A percentile compares a stretch with the other conserved stretches of the same genome.
phyloP scores from a whole-genome alignment of 495 filamentous ascomycete species.

The Alectoria sarmentosa region DNA sequence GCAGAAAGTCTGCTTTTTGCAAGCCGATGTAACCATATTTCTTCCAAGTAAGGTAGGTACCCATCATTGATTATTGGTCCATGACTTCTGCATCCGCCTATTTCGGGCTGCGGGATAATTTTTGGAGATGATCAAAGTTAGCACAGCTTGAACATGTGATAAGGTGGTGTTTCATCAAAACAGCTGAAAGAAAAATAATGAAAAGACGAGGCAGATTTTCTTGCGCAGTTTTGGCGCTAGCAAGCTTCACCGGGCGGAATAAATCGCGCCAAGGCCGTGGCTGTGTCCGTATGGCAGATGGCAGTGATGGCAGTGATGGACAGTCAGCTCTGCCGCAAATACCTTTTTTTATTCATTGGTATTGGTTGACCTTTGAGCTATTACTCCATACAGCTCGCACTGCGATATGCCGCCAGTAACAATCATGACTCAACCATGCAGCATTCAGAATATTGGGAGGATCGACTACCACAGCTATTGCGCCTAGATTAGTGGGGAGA shows the following conservation, averaged over 20 bases:
- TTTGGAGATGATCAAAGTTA: neutral
- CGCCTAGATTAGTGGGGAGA: neutral
- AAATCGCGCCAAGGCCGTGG: constrained; percentile 6
- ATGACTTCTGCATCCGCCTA: neutral
- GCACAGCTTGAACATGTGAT: neutral
- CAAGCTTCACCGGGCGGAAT: neutral
- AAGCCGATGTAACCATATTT: neutral
- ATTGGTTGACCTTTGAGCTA: neutral
- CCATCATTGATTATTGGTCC: neutral
- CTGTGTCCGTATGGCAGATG: neutral
- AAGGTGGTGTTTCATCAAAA: neutral
- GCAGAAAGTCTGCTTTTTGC: neutral
- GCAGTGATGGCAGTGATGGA: neutral
- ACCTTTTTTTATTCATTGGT: too few relatives aligned
- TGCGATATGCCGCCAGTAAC: neutral
- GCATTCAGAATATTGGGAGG: neutral
- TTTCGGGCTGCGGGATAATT: neutral
- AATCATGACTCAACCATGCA: neutral
- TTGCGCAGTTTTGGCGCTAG: neutral
- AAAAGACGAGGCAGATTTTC: constrained; percentile 1
- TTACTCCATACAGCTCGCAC: neutral
- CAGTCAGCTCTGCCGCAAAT: too few relatives aligned
- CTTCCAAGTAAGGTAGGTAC: too few relatives aligned
- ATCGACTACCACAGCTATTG: neutral
- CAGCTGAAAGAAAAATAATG: neutral